phyloP scores from a whole-genome alignment of 1,284 basidiomycete genomes.

The Sanghuangporus baumii region DNA sequence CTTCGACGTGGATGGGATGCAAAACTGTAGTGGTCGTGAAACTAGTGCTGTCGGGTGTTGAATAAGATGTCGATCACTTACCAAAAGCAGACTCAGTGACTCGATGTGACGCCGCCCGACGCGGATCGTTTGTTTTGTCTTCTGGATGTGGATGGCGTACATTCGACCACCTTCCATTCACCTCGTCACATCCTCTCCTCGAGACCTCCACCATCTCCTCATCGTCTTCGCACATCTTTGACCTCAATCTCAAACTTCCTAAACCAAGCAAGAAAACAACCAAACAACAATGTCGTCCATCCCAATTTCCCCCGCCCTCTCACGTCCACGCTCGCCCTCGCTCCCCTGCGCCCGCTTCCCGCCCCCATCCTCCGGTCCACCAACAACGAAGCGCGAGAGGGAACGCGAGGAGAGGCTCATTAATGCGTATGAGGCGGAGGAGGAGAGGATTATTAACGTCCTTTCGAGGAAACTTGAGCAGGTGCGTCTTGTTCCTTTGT shows the following conservation, averaged over 20 bases:
- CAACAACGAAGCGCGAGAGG: neutral
- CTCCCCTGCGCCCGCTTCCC: neutral
- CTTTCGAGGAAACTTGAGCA: constrained; percentile 11
- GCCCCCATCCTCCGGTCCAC: neutral
- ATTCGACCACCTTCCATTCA: neutral
- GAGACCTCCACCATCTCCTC: neutral
- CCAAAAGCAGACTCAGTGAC: neutral
- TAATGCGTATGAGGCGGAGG: constrained; percentile 82
- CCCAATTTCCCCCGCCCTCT: neutral
- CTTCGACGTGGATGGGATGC: constrained; percentile 46
- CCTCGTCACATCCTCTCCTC: neutral
- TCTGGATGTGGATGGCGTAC: neutral
- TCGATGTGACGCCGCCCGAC: neutral
- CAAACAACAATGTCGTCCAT: neutral
- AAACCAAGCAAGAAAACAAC: neutral
- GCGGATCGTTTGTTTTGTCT: neutral
- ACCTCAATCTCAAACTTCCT: neutral
- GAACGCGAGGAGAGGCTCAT: constrained; percentile 67
- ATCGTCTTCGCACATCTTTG: neutral
- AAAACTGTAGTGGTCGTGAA: too few species aligned
- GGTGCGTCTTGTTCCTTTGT: constrained; percentile 10
- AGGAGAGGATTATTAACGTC: constrained; percentile 78
- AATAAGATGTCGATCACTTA: neutral
- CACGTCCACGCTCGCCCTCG: neutral
- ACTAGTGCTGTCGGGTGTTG: too few species aligned